These are phyloP conservation scores for Zygotorulaspora mrakii DNA, from an alignment of 1,139 yeast genomes.

Conservation along the genomic window DNA sequence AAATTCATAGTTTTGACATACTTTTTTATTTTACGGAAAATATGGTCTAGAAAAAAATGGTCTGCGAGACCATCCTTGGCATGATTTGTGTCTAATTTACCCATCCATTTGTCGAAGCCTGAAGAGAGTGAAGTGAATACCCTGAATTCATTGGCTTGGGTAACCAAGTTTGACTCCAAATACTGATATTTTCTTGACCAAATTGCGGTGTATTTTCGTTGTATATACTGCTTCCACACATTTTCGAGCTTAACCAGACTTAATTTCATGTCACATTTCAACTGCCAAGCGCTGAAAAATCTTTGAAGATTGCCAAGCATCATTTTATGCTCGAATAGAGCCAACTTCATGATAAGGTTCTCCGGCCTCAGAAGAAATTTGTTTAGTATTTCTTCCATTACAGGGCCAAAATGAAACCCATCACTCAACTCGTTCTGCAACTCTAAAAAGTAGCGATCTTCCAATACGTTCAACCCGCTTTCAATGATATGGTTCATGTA, in stretches of 20 bases:
- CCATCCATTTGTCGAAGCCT: conserved; percentile 21
- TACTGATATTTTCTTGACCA: conserved; percentile 18
- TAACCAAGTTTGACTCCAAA: conserved; percentile 10
- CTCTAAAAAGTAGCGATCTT: conserved; percentile 23
- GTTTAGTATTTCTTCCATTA: conserved; percentile 22
- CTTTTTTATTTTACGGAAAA: conserved; percentile 13
- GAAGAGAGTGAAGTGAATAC: conserved; percentile 18
- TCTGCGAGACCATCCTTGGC: conserved; percentile 25
- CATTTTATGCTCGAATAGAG: conserved; percentile 19
- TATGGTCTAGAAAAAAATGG: conserved; percentile 22
- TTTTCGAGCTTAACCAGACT: conserved; percentile 16
- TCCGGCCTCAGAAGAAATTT: conserved; percentile 26
- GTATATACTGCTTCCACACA: conserved; percentile 20
- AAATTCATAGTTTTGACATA: conserved; percentile 5
- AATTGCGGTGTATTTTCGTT: conserved; percentile 15
- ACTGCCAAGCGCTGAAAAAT: conserved; percentile 20
- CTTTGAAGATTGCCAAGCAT: conserved; percentile 11
- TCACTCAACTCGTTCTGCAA: conserved; percentile 24
- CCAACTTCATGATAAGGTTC: conserved; percentile 24
- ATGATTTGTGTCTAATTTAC: conserved; percentile 16
- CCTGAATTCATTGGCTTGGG: conserved; percentile 19
- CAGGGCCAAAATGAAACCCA: conserved; percentile 20
- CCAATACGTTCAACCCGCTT: conserved; percentile 21
- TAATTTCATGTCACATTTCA: conserved; percentile 11
- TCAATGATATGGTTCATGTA: conserved; percentile 22